These are phyloP conservation scores for Pythium pyrilobum DNA, from an alignment of 352 stramenopile species.

Conservation along the genomic window DNA sequence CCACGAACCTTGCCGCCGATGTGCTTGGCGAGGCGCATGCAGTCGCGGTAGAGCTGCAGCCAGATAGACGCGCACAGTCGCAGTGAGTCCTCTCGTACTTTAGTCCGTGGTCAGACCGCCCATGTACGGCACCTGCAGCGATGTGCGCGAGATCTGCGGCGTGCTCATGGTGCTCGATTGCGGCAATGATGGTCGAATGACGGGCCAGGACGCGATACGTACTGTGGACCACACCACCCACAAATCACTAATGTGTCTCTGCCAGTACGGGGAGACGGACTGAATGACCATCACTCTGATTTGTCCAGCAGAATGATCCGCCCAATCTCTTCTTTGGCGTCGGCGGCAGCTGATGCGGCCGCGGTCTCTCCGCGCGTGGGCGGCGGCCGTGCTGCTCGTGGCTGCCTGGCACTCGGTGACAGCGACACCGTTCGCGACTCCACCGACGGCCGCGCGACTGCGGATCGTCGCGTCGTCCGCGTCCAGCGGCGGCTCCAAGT, in stretches of 20 bases:
- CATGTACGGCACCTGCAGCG: slow-evolving; percentile 42
- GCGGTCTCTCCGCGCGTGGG: background rate
- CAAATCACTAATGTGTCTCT: too few species aligned
- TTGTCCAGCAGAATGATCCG: background rate
- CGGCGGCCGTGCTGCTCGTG: background rate
- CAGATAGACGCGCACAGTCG: background rate
- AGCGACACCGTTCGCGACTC: background rate
- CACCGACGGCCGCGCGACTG: too few species aligned
- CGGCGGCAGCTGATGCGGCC: too few species aligned
- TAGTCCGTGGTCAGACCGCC: background rate
- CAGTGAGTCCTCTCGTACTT: background rate
- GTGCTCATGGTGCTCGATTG: slow-evolving; percentile 17
- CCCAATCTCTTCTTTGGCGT: too few species aligned
- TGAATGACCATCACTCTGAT: background rate
- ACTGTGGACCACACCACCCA: too few species aligned
- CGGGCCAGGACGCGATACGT: too few species aligned
- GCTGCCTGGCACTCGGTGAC: background rate
- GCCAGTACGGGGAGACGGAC: too few species aligned
- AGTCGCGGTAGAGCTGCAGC: slow-evolving; percentile 77
- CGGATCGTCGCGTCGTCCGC: slow-evolving; percentile 6
- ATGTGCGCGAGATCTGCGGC: slow-evolving; percentile 69
- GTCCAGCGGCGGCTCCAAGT: background rate
- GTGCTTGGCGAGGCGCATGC: slow-evolving; percentile 81
- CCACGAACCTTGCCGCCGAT: slow-evolving; percentile 79
- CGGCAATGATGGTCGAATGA: background rate